These are phyloP conservation scores for Neopestalotiopsis sp. DNA, from an alignment of 2,329 filamentous ascomycete species.

Conservation along the genomic window DNA sequence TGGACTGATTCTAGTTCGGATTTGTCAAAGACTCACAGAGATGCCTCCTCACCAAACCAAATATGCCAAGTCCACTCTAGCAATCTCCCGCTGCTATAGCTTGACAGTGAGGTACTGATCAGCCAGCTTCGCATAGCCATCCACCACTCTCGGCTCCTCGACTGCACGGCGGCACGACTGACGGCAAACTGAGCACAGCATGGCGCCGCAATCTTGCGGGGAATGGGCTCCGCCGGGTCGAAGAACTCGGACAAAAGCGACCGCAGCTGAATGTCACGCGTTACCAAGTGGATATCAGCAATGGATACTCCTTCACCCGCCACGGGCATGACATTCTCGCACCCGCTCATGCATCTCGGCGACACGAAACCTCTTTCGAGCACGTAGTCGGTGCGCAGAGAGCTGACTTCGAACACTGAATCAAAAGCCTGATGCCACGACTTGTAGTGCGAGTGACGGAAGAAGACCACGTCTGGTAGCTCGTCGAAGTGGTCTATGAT, in stretches of 20 bases:
- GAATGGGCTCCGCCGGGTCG: constrained; percentile 31
- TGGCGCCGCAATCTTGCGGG: constrained; percentile 43
- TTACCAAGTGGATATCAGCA: background rate
- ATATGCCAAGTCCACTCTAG: constrained; percentile 60
- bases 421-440: constrained; percentile 65
- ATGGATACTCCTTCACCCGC: background rate
- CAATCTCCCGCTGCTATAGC: constrained; percentile 50
- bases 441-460: constrained; percentile 59
- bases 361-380: constrained; percentile 62
- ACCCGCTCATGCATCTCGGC: constrained; percentile 51
- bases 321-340: constrained; percentile 16
- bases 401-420: constrained; percentile 52
- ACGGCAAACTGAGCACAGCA: constrained; percentile 62
- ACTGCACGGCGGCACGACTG: constrained; percentile 45
- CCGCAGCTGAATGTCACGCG: constrained; percentile 23
- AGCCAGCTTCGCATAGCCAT: constrained; percentile 52
- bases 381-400: constrained; percentile 56
- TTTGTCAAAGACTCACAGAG: constrained; percentile 3
- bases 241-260: constrained; percentile 27
- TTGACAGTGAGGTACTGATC: constrained; percentile 46
- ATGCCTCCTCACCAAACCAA: constrained; percentile 10
- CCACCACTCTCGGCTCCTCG: constrained; percentile 49
- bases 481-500: constrained; percentile 65
- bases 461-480: constrained; percentile 63
- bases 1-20: background rate